A percentile compares a stretch with the other conserved stretches of the same genome.
These are phyloP conservation scores for Castanospermum australe DNA, from an alignment of 306 rosid species.

Conservation along the genomic window DNA sequence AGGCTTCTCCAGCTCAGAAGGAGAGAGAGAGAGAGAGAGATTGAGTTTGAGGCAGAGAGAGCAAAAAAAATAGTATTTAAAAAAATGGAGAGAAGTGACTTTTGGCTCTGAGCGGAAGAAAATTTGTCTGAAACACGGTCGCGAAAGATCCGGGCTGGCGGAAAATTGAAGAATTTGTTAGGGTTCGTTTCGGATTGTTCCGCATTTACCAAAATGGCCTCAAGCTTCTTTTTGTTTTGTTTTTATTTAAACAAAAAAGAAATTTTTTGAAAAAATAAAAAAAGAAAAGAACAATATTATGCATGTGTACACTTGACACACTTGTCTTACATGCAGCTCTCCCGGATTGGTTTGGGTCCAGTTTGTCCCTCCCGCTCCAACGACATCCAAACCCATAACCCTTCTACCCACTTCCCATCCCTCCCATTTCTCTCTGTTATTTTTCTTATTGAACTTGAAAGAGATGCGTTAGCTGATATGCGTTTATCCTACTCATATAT, in stretches of 20 bases:
- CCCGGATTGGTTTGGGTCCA: constrained; percentile 21
- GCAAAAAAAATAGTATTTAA: not conserved
- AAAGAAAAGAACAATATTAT: too few relatives aligned
- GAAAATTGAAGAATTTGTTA: constrained; percentile 49
- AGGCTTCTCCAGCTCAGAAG: constrained; percentile 55
- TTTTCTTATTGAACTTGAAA: too few relatives aligned
- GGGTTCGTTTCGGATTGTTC: constrained; percentile 24
- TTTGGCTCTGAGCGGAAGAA: constrained; percentile 68
- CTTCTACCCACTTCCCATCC: not conserved
- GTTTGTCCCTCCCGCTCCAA: not conserved
- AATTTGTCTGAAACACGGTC: constrained; percentile 75
- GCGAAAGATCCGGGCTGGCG: constrained; percentile 84
- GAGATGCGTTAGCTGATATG: too few relatives aligned
- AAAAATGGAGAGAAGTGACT: constrained; percentile 42
- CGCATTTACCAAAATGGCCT: constrained; percentile 25
- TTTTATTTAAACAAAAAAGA: too few relatives aligned
- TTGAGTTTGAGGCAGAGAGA: constrained; percentile 17
- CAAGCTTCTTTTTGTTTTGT: not conserved
- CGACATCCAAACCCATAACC: constrained; percentile 3
- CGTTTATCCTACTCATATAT: too few relatives aligned
- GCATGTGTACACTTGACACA: constrained; percentile 47
- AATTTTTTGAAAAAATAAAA: too few relatives aligned
- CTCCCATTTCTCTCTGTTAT: not conserved
- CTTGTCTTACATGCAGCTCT: constrained; percentile 87
- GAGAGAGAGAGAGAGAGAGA: constrained; percentile 27